Percentiles rank a stretch among this genome's conserved stretches.
phyloP scores from a whole-genome alignment of 495 filamentous ascomycete genomes.

The Trichoderma asperelloides region DNA sequence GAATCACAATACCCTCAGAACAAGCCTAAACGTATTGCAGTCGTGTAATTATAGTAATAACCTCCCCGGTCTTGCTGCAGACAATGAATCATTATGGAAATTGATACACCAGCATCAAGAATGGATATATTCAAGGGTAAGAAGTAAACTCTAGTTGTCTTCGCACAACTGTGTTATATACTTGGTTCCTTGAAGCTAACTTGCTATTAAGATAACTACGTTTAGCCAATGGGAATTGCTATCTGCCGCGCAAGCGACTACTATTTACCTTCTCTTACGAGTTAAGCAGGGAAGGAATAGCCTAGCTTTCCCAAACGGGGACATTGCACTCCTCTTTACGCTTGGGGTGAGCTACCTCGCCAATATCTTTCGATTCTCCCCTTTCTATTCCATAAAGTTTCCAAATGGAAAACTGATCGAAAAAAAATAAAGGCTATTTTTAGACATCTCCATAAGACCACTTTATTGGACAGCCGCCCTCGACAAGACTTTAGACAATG shows the following conservation, averaged over 20 bases:
- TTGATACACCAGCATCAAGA: background rate
- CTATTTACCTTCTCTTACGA: background rate
- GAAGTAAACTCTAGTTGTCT: background rate
- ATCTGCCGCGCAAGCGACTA: background rate
- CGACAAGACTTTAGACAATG: background rate
- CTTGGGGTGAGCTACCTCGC: background rate
- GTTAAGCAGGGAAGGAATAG: background rate
- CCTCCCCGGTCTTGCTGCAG: background rate
- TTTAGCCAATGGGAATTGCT: background rate
- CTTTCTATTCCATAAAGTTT: background rate
- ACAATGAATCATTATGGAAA: background rate
- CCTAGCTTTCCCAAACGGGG: background rate
- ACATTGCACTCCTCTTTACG: slow-evolving; percentile 1
- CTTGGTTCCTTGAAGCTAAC: background rate
- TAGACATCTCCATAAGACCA: background rate
- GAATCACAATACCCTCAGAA: background rate
- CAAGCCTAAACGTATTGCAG: background rate
- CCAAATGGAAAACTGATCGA: background rate
- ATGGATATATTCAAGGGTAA: background rate
- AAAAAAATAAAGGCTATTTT: background rate
- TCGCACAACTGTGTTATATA: background rate
- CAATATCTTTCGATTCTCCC: background rate
- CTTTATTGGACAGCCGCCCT: background rate
- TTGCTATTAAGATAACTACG: background rate
- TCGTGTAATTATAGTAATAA: background rate